Evolutionary conservation across 768 basidiomycete genomes (phyloP), one percentile per base, ranked within the genome.

Genomic region (Leccinum olivaceopallidum): DNA sequence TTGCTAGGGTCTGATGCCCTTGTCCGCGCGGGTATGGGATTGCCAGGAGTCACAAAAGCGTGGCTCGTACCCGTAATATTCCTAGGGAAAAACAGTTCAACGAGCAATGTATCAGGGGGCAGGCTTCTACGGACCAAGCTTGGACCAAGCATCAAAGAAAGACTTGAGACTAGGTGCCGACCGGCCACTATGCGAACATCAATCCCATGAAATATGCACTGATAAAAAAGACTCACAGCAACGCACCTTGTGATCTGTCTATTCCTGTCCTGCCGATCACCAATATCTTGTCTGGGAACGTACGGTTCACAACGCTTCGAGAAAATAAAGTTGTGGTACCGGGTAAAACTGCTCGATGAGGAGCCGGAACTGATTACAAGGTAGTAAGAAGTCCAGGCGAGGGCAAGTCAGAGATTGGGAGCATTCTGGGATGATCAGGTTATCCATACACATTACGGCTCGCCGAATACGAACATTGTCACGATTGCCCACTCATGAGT

Each of bases 401-500:
- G 18, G 7, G 18, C 18, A 42, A 42, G 18, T n/a, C 39, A n/a
- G 39, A 18, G 18, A 42, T 42, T 5, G 9, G 32, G 48, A 24
- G 2, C 22, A 16, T 24, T 49, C 49, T 50, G 3, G 44, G 54
- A 36, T 20, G n/a, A 28, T 20, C 6, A 51, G 24, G n/a, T 8
- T 37, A 8, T 42, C 24, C 20, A 51, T 37, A 54, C 26, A 63
- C 7, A 20, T 26, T 20, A 30, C 20, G 26, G 5, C 28, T 36
- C n/a, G 57, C 30, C 52, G 28, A 28, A 39, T 22, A 53, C 22
- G 32, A 52, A 48, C 9, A 12, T 22, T 16, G 49, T 62, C 48
- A 63, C 6, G 64, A 57, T 44, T 57, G 49, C 28, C 69, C 71
- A 26, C 67, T 78, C 81, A 89, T 83, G 42, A 91, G 69, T 2